Percentiles rank a stretch among this genome's conserved stretches.
Evolutionary conservation across 139 green algal genomes (phyloP).

Genomic region (Spirogloea muscicola): DNA sequence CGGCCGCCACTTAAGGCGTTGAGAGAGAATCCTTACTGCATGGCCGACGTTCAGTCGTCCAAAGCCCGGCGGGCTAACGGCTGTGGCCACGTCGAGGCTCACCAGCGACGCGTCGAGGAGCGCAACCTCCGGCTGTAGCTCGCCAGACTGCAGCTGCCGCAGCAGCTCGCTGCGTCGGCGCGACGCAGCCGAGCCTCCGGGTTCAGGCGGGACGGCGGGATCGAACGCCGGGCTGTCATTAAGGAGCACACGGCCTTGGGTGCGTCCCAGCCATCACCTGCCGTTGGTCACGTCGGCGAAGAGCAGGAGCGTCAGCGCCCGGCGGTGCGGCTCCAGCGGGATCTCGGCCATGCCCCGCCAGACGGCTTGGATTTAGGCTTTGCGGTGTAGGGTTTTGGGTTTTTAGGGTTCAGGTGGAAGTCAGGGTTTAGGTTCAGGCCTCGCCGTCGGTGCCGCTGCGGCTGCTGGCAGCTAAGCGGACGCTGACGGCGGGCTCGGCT

Average conservation of each 20-base stretch:
- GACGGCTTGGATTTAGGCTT: too few species aligned
- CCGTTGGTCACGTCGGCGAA: conserved; percentile 2
- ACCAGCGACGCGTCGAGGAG: conserved; percentile 30
- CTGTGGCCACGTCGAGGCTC: not conserved
- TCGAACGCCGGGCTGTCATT: too few species aligned
- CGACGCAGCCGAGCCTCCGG: conserved; percentile 6
- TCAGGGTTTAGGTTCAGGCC: too few species aligned
- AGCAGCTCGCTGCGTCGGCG: conserved; percentile 17
- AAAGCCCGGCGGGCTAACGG: not conserved
- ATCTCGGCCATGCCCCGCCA: conserved; percentile 15
- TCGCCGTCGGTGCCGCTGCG: too few species aligned
- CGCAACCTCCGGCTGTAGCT: conserved; percentile 21
- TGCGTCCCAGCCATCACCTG: too few species aligned
- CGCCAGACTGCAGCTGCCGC: conserved; percentile 5
- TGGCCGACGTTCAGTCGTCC: not conserved
- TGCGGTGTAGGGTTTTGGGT: too few species aligned
- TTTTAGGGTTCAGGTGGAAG: too few species aligned
- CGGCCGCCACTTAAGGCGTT: not conserved
- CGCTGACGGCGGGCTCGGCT: too few species aligned
- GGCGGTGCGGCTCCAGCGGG: conserved; percentile 5
- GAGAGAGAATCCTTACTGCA: not conserved
- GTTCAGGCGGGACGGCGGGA: not conserved
- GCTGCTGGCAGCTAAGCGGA: too few species aligned
- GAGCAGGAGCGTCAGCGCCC: conserved; percentile 8
- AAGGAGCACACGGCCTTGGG: too few species aligned